These are phyloP conservation scores for Toxoplasma gondii DNA, from an alignment of 169 alveolate genomes.

Conservation along the genomic window DNA sequence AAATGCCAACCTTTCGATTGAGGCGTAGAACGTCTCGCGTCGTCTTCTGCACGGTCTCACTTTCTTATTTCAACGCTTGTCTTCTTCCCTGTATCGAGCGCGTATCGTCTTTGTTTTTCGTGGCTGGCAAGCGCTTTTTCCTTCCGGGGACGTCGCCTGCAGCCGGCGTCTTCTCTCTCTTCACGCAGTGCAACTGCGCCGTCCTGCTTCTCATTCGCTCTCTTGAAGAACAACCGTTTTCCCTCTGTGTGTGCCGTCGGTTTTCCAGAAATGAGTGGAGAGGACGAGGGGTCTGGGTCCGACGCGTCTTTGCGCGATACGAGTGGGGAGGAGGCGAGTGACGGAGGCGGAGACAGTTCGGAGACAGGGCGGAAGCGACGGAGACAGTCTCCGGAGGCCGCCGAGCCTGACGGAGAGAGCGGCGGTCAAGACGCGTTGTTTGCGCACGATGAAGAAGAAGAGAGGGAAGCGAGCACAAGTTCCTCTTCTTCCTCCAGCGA, in stretches of 20 bases:
- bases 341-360: not conserved
- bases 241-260: not conserved
- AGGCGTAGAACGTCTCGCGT: too few relatives aligned
- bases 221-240: too few relatives aligned
- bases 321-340: not conserved
- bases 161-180: too few relatives aligned
- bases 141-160: too few relatives aligned
- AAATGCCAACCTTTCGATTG: too few relatives aligned
- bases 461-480: not conserved
- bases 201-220: too few relatives aligned
- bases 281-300: not conserved
- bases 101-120: too few relatives aligned
- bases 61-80: too few relatives aligned
- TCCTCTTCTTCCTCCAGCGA: not conserved
- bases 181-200: too few relatives aligned
- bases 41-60: too few relatives aligned
- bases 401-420: not conserved
- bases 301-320: not conserved
- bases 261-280: not conserved
- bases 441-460: conserved; percentile 2
- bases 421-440: not conserved
- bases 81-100: too few relatives aligned
- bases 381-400: not conserved
- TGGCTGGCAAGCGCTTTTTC: too few relatives aligned
- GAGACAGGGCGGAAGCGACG: not conserved